Base-by-base conservation (phyloP, 345 rosid genomes). In the Lenwebbia sp. region DNA sequence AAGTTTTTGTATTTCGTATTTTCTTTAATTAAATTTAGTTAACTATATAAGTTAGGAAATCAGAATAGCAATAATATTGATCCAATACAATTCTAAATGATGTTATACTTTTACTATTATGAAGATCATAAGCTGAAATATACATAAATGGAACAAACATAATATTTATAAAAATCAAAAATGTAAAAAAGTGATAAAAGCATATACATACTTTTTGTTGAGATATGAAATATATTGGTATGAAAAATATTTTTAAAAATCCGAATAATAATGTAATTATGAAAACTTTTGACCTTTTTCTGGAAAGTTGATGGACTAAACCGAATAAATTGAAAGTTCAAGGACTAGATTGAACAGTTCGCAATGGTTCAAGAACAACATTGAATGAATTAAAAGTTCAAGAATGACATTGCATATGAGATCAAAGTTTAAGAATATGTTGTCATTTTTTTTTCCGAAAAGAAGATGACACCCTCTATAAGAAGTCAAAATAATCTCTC, bases 361-460 rank as follows among this genome's bases (percentile, higher is more conserved):
- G 0, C 2, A 60, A 60, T 15, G 2, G 6, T 70, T 70, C 10
- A 2, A 17, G 5, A 1, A 33, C 2, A 11, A 33, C 0, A 9
- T 8, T 19, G 1, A 33, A 33, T 1, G 0, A 65, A 65, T 33
- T 33, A 17, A 1, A 17, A 65, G 6, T 65, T 7, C 10, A 33
- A 33, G 1, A 0, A 33, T 65, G 10, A 8, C 5, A 65, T 33
- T 65, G 2, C 3, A 30, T 1, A 70, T 33, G 3, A 1, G 5
- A 1, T 5, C 22, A 33, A 65, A 7, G 1, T 65, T 65, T 17
- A 65, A 10, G 1, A 2, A 37, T 6, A 33, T 65, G 8, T 33
- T 33, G 1, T 19, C 41, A 1, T 65, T 1, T 65, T 62, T 65
- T 2, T 65, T 62, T 33, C 0, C 1, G 2, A 17, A 21, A 65